Evolutionary conservation across 2,329 filamentous ascomycete genomes (phyloP).

Genomic region (Grosmannia huntii): DNA sequence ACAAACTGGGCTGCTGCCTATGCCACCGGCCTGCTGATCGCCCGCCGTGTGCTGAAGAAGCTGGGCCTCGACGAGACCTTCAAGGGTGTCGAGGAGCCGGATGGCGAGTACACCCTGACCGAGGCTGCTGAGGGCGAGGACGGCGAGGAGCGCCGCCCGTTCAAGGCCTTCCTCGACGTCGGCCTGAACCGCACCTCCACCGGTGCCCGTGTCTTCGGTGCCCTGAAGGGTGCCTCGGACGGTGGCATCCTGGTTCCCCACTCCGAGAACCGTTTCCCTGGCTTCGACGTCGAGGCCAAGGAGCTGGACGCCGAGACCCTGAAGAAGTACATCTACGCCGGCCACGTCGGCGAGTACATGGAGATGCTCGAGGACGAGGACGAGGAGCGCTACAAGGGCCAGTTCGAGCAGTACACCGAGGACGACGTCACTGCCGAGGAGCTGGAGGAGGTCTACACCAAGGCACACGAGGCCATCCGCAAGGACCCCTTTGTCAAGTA

Average conservation of each 20-base stretch:
- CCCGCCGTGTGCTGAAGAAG: slow-evolving; percentile 94
- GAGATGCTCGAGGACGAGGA: slow-evolving; percentile 98
- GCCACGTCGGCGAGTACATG: slow-evolving; percentile 99
- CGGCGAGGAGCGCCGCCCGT: slow-evolving; percentile 78
- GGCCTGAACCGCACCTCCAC: slow-evolving; percentile 95
- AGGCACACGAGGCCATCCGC: slow-evolving; percentile 93
- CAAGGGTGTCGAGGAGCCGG: slow-evolving; percentile 88
- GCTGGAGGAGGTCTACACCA: slow-evolving; percentile 89
- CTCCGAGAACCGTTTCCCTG: slow-evolving; percentile 99
- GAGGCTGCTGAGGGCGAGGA: slow-evolving; percentile 87
- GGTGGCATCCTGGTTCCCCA: slow-evolving; percentile 94
- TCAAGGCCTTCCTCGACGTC: slow-evolving; percentile 98
- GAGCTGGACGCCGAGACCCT: slow-evolving; percentile 95
- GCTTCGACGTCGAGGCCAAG: slow-evolving; percentile 93
- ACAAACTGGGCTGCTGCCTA: slow-evolving; percentile 99
- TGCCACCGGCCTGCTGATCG: slow-evolving; percentile 89
- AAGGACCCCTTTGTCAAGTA: slow-evolving; percentile 97
- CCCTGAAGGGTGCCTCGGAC: slow-evolving; percentile 99
- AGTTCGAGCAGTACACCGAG: slow-evolving; percentile 97
- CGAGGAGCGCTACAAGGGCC: slow-evolving; percentile 97
- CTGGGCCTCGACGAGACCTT: slow-evolving; percentile 90
- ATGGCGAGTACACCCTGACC: slow-evolving; percentile 91
- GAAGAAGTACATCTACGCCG: slow-evolving; percentile 98
- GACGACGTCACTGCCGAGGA: slow-evolving; percentile 93
- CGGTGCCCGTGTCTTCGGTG: slow-evolving; percentile 96